Base-by-base conservation (phyloP, 176 grass and related monocot genomes). In the Leersia perrieri region DNA sequence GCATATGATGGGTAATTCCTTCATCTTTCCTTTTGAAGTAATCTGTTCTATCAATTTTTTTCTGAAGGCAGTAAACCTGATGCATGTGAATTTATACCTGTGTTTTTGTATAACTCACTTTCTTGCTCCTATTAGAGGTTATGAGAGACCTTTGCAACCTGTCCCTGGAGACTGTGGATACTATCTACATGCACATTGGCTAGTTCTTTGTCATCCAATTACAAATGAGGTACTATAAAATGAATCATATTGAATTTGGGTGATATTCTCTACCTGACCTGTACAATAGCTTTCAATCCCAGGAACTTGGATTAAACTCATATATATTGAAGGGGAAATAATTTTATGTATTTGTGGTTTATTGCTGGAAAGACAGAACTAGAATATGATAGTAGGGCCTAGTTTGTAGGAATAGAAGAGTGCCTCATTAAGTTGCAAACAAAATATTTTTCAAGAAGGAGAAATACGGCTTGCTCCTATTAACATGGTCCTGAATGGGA, bases 151-250 rank as follows among this genome's bases (percentile, higher is more conserved):
- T 61, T 22, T 86, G 65, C 80, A 93, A 70, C 77, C 95, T 68
- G 86, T 98, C 60, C 95, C 92, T 79, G 95, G 95, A 66, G 95
- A 98, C 66, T 93, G 88, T 71, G 95, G 92, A 51, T 98, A 98
- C 79, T 79, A 91, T 70, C 81, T 98, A 63, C 92, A 98, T 68
- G 95, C 92, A 26, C 90, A 98, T 82, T 84, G 90, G 88, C 80
- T 98, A 68, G 80, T 91, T 77, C 85, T 98, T 79, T 85, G 45
- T 78, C 95, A 98, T 65, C 95, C 90, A 60, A 89, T 61, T 60
- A 92, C 75, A 34, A 83, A 89, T 68, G 81, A 94, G 92, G 95
- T 98, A 87, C 40, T 15, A 22, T 11, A 51, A 62, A 58, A 67
- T 51, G 16, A 28, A 14, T 62, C 30, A 40, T 78, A 74, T 16